Conservation (phyloP, 768 basidiomycete genomes). For the Neoboletus subvelutipes region DNA sequence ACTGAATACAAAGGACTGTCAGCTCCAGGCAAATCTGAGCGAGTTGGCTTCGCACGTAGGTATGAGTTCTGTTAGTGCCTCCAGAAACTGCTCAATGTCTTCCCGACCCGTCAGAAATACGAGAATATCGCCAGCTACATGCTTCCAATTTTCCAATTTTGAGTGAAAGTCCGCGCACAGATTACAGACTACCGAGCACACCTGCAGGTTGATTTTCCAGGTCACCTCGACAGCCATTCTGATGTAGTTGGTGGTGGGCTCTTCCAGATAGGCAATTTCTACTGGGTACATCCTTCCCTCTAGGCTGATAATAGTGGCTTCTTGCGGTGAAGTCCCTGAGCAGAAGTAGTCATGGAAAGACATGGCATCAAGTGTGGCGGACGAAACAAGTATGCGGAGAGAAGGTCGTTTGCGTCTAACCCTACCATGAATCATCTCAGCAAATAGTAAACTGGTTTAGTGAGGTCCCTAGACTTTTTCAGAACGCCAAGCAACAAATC, state of each 20-base stretch:
- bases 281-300: slow-evolving; percentile 97
- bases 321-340: slow-evolving; percentile 55
- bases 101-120: slow-evolving; percentile 95
- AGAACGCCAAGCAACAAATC: slow-evolving; percentile 89
- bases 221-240: slow-evolving; percentile 78
- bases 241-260: slow-evolving; percentile 79
- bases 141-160: slow-evolving; percentile 45
- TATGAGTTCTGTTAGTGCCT: slow-evolving; percentile 75
- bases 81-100: slow-evolving; percentile 89
- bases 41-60: slow-evolving; percentile 50
- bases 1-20: slow-evolving; percentile 30
- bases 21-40: not conserved
- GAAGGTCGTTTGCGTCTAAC: slow-evolving; percentile 90
- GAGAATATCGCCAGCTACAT: slow-evolving; percentile 83
- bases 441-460: not conserved
- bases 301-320: slow-evolving; percentile 81
- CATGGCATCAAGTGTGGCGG: slow-evolving; percentile 92
- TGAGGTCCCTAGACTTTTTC: slow-evolving; percentile 67
- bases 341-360: slow-evolving; percentile 90
- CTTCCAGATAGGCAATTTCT: slow-evolving; percentile 82
- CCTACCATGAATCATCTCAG: slow-evolving; percentile 41
- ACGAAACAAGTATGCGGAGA: slow-evolving; percentile 89
- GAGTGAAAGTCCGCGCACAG: not conserved
- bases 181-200: slow-evolving; percentile 29
- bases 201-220: slow-evolving; percentile 81